Evolutionary conservation across 2,329 filamentous ascomycete genomes (phyloP), one percentile per base, ranked within the genome.

Genomic region (Diplodia mutila): DNA sequence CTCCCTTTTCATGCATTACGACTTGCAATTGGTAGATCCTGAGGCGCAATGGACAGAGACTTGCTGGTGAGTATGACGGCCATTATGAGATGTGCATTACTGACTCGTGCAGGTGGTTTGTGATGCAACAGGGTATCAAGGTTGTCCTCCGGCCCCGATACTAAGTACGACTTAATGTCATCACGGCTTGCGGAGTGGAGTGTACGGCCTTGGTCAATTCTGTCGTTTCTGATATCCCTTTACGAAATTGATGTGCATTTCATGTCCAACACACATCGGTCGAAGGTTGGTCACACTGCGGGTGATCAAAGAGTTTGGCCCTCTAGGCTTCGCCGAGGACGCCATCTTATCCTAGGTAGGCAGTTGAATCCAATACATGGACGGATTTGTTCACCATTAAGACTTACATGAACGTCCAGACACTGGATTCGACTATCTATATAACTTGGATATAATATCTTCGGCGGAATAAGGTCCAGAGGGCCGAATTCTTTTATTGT

Each of bases 1-100:
- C 4, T 75, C 76, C 2, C 69, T 80, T 8, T 75, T 79, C 63
- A 69, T 76, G 71, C 75, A 73, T 48, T 79, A 75, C 53, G 73
- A 78, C 39, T 39, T 79, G 16, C 72, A 76, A 66, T 70, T 80
- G 1, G 73, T 69, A n/a, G 72, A 77, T 27, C 72, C 72, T 2
- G 71, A 74, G 5, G 72, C 71, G 21, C 71, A 73, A 27, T 77
- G 73, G 76, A 72, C 66, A 12, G 74, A 72, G 67, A 71, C 68
- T 0, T 75, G 73, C 66, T 73, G 68, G 70, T 76, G 34, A 61
- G 69, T 68, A 18, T 14, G 4, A 23, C 18, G 14, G 9, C n/a
- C 52, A 21, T n/a, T 12, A 21, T 46, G 3, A 21, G 2, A 14
- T 18, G 7, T 51, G 18, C 53, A 37, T 18, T 8, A 11, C 51